A percentile compares a stretch with the other conserved stretches of the same genome.
phyloP scores from a whole-genome alignment of 495 filamentous ascomycete genomes.

The Daldinia vernicosa region DNA sequence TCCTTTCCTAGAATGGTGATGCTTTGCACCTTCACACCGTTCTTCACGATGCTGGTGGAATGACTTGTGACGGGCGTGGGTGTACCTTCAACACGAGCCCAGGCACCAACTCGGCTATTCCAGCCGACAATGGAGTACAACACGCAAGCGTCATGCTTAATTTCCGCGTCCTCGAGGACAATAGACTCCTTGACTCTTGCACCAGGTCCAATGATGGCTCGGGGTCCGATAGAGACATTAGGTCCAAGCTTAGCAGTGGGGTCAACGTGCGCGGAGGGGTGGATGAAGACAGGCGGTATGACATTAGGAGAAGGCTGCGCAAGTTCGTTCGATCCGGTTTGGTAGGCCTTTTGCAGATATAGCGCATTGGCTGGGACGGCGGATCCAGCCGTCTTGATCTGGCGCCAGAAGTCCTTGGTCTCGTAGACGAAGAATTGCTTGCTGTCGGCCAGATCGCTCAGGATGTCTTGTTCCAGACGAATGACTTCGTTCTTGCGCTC shows the following conservation, averaged over 20 bases:
- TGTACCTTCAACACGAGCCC: slow-evolving; percentile 97
- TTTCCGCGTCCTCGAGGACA: slow-evolving; percentile 92
- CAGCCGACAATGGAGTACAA: slow-evolving; percentile 97
- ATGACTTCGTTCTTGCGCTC: slow-evolving; percentile 85
- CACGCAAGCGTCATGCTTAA: slow-evolving; percentile 96
- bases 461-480: slow-evolving; percentile 96
- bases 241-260: slow-evolving; percentile 96
- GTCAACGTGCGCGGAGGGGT: slow-evolving; percentile 92
- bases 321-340: slow-evolving; percentile 83
- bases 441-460: slow-evolving; percentile 94
- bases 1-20: slow-evolving; percentile 98
- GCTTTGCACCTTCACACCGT: slow-evolving; percentile 97
- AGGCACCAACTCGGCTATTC: slow-evolving; percentile 94
- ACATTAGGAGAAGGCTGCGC: slow-evolving; percentile 87
- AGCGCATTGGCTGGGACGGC: slow-evolving; percentile 97
- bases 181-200: slow-evolving; percentile 95
- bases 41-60: slow-evolving; percentile 93
- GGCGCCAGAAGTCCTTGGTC: slow-evolving; percentile 99
- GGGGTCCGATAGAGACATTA: slow-evolving; percentile 94
- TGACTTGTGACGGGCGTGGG: slow-evolving; percentile 90
- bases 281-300: slow-evolving; percentile 94
- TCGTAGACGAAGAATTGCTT: slow-evolving; percentile 99
- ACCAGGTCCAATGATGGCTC: slow-evolving; percentile 83
- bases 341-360: slow-evolving; percentile 94
- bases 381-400: slow-evolving; percentile 99